A percentile compares a stretch with the other conserved stretches of the same genome.
Conservation (phyloP, 108 stramenopile species). For the Nitzschia sp. region DNA sequence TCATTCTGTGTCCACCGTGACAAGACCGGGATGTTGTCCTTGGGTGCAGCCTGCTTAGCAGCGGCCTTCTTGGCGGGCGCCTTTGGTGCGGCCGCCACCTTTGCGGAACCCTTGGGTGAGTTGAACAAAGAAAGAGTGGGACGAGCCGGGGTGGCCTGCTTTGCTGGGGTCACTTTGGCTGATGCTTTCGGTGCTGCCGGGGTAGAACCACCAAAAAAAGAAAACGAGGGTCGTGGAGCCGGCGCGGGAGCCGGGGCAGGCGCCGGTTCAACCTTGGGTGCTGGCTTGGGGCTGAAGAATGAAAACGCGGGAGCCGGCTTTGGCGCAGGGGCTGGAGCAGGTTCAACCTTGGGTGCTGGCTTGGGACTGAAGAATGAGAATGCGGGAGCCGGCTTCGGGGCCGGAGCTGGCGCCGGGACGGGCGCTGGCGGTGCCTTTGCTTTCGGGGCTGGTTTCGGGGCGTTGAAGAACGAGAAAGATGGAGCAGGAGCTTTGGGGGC, state of each 20-base stretch:
- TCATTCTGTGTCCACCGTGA: constrained; percentile 75
- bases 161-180: constrained; percentile 5
- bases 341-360: constrained; percentile 14
- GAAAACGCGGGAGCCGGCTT: constrained; percentile 38
- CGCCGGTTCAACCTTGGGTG: constrained; percentile 32
- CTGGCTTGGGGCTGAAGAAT: constrained; percentile 42
- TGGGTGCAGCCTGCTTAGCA: constrained; percentile 26
- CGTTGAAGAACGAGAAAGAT: constrained; percentile 23
- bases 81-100: not conserved
- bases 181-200: constrained; percentile 29
- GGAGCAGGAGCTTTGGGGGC: constrained; percentile 36
- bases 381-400: constrained; percentile 33
- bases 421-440: constrained; percentile 32
- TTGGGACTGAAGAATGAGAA: constrained; percentile 27
- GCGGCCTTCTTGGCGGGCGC: constrained; percentile 9
- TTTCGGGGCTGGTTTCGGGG: constrained; percentile 40
- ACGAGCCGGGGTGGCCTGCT: constrained; percentile 13
- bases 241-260: constrained; percentile 37
- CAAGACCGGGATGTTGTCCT: constrained; percentile 68
- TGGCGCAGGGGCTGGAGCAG: constrained; percentile 32
- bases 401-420: constrained; percentile 20
- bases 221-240: constrained; percentile 14
- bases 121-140: constrained; percentile 11
- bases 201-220: constrained; percentile 28
- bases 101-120: not conserved